Conservation (phyloP, 768 basidiomycete genomes). For the Serendipita vermifera region DNA sequence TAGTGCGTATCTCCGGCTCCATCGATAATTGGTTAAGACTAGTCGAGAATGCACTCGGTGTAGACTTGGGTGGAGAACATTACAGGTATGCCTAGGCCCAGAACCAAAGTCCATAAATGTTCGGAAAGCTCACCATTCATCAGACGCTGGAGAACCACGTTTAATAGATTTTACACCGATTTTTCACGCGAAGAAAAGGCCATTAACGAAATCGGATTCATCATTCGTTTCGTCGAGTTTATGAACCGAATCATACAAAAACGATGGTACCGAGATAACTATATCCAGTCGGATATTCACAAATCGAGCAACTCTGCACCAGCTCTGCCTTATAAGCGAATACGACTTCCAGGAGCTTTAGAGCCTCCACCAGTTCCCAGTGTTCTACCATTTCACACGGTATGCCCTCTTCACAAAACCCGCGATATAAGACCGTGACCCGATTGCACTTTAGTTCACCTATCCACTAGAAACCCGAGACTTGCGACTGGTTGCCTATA, state of each 20-base stretch:
- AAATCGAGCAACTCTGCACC: neutral
- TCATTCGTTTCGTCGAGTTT: constrained; percentile 35
- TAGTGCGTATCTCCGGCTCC: constrained; percentile 19
- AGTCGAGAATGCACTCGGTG: constrained; percentile 22
- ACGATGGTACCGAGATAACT: constrained; percentile 29
- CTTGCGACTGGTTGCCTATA: constrained; percentile 35
- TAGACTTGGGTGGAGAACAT: constrained; percentile 19
- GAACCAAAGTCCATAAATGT: too few species aligned
- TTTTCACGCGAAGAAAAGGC: constrained; percentile 16
- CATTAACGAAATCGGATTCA: constrained; percentile 31
- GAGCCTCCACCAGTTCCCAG: constrained; percentile 27
- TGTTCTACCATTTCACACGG: constrained; percentile 39
- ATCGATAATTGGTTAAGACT: constrained; percentile 29
- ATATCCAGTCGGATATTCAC: constrained; percentile 19
- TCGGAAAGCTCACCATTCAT: too few species aligned
- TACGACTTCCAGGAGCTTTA: constrained; percentile 19
- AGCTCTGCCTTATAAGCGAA: constrained; percentile 14
- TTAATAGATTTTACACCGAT: constrained; percentile 23
- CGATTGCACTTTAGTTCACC: constrained; percentile 27
- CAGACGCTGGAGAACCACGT: constrained; percentile 24
- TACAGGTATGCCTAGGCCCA: too few species aligned
- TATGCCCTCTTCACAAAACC: constrained; percentile 18
- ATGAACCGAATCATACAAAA: constrained; percentile 31
- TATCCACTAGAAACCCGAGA: constrained; percentile 31
- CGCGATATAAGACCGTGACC: neutral